These are phyloP conservation scores for Microdochium bolleyi DNA, from an alignment of 2,329 filamentous ascomycete genomes.

Conservation along the genomic window DNA sequence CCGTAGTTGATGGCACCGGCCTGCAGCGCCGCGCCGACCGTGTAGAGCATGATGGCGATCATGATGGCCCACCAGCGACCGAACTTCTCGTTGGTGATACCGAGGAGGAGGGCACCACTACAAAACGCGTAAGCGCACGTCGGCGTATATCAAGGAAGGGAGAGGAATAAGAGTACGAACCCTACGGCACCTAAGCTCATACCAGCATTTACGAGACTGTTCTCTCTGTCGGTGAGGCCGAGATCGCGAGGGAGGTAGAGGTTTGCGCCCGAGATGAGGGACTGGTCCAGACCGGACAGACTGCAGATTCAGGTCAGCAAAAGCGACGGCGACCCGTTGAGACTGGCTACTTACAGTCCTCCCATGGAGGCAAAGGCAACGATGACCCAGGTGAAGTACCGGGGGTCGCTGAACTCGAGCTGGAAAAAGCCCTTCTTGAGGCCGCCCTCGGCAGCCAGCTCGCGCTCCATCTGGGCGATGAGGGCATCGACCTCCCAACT, in stretches of 20 bases:
- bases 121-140: background rate
- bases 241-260: slow-evolving; percentile 56
- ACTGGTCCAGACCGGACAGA: slow-evolving; percentile 65
- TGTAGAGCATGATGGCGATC: slow-evolving; percentile 61
- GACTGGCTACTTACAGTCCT: slow-evolving; percentile 34
- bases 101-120: slow-evolving; percentile 56
- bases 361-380: slow-evolving; percentile 70
- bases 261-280: slow-evolving; percentile 63
- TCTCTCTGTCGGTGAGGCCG: slow-evolving; percentile 43
- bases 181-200: slow-evolving; percentile 66
- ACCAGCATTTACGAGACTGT: slow-evolving; percentile 59
- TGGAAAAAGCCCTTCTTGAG: slow-evolving; percentile 36
- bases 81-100: slow-evolving; percentile 58
- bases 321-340: background rate
- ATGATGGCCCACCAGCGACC: slow-evolving; percentile 63
- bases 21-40: slow-evolving; percentile 59
- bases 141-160: background rate
- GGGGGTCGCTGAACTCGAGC: slow-evolving; percentile 51
- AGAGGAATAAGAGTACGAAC: background rate
- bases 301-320: background rate
- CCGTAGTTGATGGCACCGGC: slow-evolving; percentile 61
- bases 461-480: slow-evolving; percentile 31
- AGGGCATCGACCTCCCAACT: slow-evolving; percentile 27
- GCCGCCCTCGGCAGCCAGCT: slow-evolving; percentile 23
- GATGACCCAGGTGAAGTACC: slow-evolving; percentile 59